Conservation (phyloP, 768 basidiomycete genomes). For the Stropharia rugosoannulata region DNA sequence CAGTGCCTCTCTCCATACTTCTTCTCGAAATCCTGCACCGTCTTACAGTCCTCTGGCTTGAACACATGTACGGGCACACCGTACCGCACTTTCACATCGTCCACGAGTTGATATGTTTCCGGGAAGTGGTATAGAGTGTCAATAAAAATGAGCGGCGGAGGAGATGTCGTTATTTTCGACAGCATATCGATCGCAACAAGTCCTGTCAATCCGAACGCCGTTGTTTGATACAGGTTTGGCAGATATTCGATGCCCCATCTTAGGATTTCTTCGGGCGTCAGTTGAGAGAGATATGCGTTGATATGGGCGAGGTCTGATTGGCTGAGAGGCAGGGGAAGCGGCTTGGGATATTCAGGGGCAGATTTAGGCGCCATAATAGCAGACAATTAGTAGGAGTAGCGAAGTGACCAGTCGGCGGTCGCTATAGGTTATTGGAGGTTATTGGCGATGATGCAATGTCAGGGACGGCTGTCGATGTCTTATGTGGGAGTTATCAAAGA, state of each 20-base stretch:
- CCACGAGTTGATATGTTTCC: slow-evolving; percentile 88
- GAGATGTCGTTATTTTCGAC: slow-evolving; percentile 65
- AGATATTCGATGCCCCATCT: slow-evolving; percentile 81
- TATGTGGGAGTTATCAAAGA: neutral
- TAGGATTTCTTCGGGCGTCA: slow-evolving; percentile 83
- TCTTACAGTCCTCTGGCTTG: slow-evolving; percentile 71
- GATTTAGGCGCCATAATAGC: slow-evolving; percentile 10
- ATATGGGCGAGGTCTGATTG: slow-evolving; percentile 58
- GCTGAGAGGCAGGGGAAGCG: slow-evolving; percentile 50
- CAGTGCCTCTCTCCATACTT: slow-evolving; percentile 81
- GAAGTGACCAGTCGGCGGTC: too few relatives aligned
- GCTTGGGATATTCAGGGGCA: slow-evolving; percentile 14
- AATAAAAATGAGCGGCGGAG: slow-evolving; percentile 90
- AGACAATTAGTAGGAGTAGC: neutral
- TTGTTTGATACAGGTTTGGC: slow-evolving; percentile 86
- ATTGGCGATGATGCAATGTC: neutral
- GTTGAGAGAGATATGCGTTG: slow-evolving; percentile 70
- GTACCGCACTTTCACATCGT: slow-evolving; percentile 78
- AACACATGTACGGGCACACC: slow-evolving; percentile 72
- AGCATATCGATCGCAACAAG: slow-evolving; percentile 95
- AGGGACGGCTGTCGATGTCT: neutral
- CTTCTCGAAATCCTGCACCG: slow-evolving; percentile 71
- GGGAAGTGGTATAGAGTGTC: slow-evolving; percentile 96
- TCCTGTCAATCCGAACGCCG: slow-evolving; percentile 95
- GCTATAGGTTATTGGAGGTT: neutral